phyloP scores from a whole-genome alignment of 202 grass and related monocot genomes.

The Carex sylvatica region DNA sequence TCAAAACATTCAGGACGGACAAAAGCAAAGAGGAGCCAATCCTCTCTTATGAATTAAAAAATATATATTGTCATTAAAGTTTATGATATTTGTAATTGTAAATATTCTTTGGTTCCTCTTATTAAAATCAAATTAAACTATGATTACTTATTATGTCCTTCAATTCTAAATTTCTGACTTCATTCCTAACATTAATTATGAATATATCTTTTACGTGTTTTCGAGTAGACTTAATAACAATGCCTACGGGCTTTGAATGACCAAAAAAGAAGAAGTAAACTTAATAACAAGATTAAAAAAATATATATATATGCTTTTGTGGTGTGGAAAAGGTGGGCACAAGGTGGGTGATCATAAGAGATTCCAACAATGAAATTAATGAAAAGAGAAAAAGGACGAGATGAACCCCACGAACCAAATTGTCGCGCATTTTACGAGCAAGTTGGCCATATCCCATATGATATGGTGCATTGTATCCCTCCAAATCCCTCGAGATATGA shows the following conservation, averaged over 20 bases:
- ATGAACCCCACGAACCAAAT: not conserved
- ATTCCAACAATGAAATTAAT: not conserved
- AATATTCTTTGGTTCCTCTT: no score
- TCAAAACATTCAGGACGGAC: no score
- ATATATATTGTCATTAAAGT: no score
- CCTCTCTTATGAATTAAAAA: no score
- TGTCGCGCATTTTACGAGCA: not conserved
- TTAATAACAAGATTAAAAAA: not conserved
- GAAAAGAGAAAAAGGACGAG: not conserved
- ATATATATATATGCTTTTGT: no score
- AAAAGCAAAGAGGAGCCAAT: no score
- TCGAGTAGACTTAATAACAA: no score
- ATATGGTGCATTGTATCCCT: not conserved
- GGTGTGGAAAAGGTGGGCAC: not conserved
- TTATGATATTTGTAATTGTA: no score
- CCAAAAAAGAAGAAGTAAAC: no score
- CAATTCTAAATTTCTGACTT: not conserved
- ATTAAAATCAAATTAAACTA: no score
- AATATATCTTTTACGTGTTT: no score
- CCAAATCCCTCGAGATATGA: constrained; percentile 2
- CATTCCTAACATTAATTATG: not conserved
- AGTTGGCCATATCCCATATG: constrained; percentile 8
- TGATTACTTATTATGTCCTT: not conserved
- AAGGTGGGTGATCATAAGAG: constrained; percentile 1
- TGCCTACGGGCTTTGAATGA: no score